These are phyloP conservation scores for Panaeolus papilionaceus DNA, from an alignment of 768 basidiomycete species.

Conservation along the genomic window DNA sequence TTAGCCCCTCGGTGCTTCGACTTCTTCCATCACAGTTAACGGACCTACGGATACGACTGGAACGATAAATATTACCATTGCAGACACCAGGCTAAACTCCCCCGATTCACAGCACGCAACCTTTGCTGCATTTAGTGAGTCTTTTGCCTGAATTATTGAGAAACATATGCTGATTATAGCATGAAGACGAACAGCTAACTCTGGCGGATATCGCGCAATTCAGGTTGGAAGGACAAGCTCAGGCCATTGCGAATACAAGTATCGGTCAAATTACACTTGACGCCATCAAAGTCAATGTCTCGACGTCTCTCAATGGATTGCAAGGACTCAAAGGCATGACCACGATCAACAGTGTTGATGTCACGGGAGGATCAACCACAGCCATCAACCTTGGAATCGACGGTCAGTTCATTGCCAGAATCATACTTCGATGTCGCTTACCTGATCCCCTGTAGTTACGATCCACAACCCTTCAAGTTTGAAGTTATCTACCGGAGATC, in stretches of 20 bases:
- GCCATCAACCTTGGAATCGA: conserved; percentile 65
- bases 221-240: conserved; percentile 62
- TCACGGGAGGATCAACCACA: conserved; percentile 64
- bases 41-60: conserved; percentile 63
- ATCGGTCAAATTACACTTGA: conserved; percentile 73
- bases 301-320: conserved; percentile 64
- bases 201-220: conserved; percentile 54
- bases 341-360: conserved; percentile 65
- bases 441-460: conserved; percentile 44
- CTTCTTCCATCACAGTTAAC: conserved; percentile 60
- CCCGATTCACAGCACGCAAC: conserved; percentile 51
- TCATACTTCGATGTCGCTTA: background rate
- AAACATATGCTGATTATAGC: background rate
- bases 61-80: conserved; percentile 67
- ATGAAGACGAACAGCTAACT: conserved; percentile 62
- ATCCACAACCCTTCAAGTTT: conserved; percentile 76
- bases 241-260: conserved; percentile 63
- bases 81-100: conserved; percentile 55
- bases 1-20: conserved; percentile 67
- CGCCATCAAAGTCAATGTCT: conserved; percentile 74
- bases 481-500: conserved; percentile 63
- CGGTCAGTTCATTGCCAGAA: conserved; percentile 41
- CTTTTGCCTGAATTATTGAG: conserved; percentile 11
- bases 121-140: conserved; percentile 68
- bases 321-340: conserved; percentile 64